Conservation (phyloP, 108 stramenopile genomes). For the Pelagomonas calceolata region DNA sequence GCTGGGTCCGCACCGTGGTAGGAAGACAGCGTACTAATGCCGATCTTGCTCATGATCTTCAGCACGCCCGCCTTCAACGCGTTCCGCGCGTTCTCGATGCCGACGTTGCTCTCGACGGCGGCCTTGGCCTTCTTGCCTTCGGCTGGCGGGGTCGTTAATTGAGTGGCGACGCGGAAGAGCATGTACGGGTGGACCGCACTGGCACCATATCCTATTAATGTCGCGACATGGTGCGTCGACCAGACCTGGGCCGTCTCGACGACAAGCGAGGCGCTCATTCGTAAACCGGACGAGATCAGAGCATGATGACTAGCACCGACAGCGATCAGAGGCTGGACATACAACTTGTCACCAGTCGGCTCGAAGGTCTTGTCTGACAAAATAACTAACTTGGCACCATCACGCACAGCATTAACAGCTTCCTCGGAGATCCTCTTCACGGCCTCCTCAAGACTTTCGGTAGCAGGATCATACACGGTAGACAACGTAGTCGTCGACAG, state of each 20-base stretch:
- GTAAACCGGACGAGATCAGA: conserved; percentile 75
- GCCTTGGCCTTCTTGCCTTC: conserved; percentile 14
- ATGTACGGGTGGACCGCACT: conserved; percentile 89
- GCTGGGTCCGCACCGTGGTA: no score
- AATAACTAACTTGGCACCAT: conserved; percentile 73
- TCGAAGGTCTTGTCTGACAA: conserved; percentile 67
- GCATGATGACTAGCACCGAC: conserved; percentile 92
- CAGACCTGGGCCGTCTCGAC: conserved; percentile 83
- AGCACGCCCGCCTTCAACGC: conserved; percentile 79
- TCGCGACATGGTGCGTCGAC: conserved; percentile 87
- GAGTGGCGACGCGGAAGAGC: conserved; percentile 71
- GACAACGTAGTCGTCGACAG: conserved; percentile 63
- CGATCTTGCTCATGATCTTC: conserved; percentile 90
- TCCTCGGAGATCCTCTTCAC: conserved; percentile 68
- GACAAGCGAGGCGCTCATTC: conserved; percentile 79
- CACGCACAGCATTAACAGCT: conserved; percentile 65
- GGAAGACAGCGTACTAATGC: conserved; percentile 79
- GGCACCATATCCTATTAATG: conserved; percentile 85
- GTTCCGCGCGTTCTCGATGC: conserved; percentile 77
- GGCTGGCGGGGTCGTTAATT: conserved; percentile 48
- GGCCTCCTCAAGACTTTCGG: conserved; percentile 64
- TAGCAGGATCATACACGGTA: conserved; percentile 64
- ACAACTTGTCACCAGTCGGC: conserved; percentile 38
- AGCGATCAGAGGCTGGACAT: conserved; percentile 82
- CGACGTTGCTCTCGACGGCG: conserved; percentile 23